Conservation (phyloP, 208 protist species). For the Acanthamoeba healyi region DNA sequence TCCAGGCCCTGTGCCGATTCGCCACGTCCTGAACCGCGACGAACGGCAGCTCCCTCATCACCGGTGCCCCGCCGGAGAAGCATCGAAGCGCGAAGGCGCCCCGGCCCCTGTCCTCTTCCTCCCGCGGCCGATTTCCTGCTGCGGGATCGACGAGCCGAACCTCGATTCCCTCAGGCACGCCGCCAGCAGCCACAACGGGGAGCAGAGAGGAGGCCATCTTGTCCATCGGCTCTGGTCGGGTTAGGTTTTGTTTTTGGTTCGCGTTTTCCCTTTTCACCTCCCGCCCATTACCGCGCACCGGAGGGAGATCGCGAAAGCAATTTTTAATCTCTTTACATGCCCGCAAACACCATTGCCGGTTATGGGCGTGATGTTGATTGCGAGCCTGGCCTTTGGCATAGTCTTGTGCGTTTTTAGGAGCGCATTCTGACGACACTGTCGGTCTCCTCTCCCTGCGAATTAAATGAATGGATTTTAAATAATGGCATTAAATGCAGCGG, state of each 20-base stretch:
- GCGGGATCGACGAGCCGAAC: not conserved
- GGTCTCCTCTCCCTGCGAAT: not conserved
- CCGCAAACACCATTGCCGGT: not conserved
- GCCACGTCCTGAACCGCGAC: not conserved
- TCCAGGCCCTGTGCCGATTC: conserved; percentile 16
- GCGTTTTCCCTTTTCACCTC: not conserved
- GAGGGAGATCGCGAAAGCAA: not conserved
- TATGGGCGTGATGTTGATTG: not conserved
- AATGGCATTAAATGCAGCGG: too few species aligned
- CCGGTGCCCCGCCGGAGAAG: not conserved
- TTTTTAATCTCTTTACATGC: conserved; percentile 12
- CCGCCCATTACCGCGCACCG: not conserved
- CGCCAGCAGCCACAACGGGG: not conserved
- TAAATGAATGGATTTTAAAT: not conserved
- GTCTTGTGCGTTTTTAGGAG: not conserved
- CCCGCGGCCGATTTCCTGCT: not conserved
- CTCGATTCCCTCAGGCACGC: not conserved
- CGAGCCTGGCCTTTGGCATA: too few species aligned
- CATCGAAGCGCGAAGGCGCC: not conserved
- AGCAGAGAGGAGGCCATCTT: not conserved
- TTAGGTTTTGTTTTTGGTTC: not conserved
- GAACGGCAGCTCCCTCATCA: conserved; percentile 15
- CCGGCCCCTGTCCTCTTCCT: not conserved
- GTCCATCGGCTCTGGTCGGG: too few species aligned
- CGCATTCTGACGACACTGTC: conserved; percentile 17